Percentiles rank a stretch among this genome's conserved stretches.
Conservation (phyloP, 164 flowering plant species). For the Tetracentron sinense region DNA sequence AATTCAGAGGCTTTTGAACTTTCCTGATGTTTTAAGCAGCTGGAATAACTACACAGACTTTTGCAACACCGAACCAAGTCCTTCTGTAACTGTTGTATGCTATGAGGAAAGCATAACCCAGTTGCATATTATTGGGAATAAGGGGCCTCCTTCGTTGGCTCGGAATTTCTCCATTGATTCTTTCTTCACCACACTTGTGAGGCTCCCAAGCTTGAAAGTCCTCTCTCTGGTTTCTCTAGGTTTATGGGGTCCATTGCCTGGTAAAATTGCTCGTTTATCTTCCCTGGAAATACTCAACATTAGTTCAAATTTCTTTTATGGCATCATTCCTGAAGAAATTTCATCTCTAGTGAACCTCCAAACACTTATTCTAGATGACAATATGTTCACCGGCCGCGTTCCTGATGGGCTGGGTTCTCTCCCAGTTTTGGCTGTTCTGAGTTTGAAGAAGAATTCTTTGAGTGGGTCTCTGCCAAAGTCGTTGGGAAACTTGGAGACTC, state of each 20-base stretch:
- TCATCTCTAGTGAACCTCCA: constrained; percentile 53
- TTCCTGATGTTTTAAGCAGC: constrained; percentile 50
- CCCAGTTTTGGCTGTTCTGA: constrained; percentile 58
- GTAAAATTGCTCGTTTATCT: constrained; percentile 50
- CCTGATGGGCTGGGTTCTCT: constrained; percentile 58
- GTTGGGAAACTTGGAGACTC: constrained; percentile 44
- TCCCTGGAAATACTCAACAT: constrained; percentile 81
- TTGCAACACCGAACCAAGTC: constrained; percentile 59
- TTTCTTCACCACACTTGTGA: constrained; percentile 58
- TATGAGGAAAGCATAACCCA: constrained; percentile 79
- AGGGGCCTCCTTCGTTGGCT: constrained; percentile 42
- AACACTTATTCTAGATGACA: constrained; percentile 73
- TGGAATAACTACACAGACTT: constrained; percentile 73
- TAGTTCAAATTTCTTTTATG: constrained; percentile 72
- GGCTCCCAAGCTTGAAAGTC: constrained; percentile 72
- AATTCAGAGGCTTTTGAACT: constrained; percentile 53
- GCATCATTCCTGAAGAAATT: constrained; percentile 57
- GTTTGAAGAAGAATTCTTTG: constrained; percentile 66
- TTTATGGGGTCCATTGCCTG: constrained; percentile 80
- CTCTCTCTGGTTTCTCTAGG: constrained; percentile 89
- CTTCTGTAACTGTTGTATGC: constrained; percentile 69
- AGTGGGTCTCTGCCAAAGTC: constrained; percentile 63
- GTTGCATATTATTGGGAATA: constrained; percentile 63
- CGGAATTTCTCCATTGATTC: constrained; percentile 71
- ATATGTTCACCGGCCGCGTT: constrained; percentile 57